These are phyloP conservation scores for Colletotrichum filicis DNA, from an alignment of 2,329 filamentous ascomycete species.

Conservation along the genomic window DNA sequence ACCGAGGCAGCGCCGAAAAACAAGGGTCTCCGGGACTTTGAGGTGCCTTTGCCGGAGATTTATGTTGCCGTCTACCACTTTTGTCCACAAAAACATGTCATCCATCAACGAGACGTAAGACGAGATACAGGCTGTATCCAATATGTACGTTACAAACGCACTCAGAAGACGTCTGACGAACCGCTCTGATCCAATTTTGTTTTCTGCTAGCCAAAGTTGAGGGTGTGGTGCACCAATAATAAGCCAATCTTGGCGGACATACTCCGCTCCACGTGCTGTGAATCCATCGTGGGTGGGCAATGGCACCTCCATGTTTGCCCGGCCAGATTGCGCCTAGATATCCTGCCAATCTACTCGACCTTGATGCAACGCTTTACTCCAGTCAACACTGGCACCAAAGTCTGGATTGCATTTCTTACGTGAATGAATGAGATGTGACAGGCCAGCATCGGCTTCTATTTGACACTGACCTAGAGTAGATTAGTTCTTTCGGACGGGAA, in stretches of 20 bases:
- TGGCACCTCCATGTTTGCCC: background rate
- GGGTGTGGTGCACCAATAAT: background rate
- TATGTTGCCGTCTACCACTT: conserved; percentile 6
- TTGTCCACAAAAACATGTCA: background rate
- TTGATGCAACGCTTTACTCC: background rate
- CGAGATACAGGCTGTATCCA: background rate
- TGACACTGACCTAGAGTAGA: too few species aligned
- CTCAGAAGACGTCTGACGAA: background rate
- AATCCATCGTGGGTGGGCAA: background rate
- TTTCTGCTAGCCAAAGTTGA: background rate
- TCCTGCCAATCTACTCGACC: background rate
- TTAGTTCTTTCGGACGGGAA: too few species aligned
- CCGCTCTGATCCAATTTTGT: background rate
- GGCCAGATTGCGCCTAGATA: background rate
- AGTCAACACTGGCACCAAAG: background rate
- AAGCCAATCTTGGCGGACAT: background rate
- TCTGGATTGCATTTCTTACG: background rate
- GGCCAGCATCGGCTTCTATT: too few species aligned
- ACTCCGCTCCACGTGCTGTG: background rate
- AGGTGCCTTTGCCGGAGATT: background rate
- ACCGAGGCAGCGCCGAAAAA: conserved; percentile 20
- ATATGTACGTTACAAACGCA: background rate
- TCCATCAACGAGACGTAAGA: background rate
- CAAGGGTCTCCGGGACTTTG: conserved; percentile 9
- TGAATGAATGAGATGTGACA: background rate